Percentiles rank a stretch among this genome's conserved stretches.
These are phyloP conservation scores for Suillus variegatus DNA, from an alignment of 768 basidiomycete genomes.

Conservation along the genomic window DNA sequence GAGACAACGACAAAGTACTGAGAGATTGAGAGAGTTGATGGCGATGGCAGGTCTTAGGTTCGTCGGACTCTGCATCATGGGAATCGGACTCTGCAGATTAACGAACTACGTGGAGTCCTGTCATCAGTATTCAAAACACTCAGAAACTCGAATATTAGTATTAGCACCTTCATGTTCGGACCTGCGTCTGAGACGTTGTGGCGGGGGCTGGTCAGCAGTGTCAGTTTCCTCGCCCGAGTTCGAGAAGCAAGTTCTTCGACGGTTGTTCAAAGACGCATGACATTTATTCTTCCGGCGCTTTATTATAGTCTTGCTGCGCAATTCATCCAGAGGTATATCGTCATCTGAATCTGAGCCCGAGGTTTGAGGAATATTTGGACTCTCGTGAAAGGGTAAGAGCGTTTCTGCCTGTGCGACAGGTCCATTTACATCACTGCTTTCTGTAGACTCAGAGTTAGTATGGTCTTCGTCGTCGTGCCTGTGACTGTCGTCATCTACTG, in stretches of 20 bases:
- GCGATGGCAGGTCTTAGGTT: not conserved
- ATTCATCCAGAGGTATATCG: not conserved
- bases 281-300: not conserved
- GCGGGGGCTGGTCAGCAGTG: not conserved
- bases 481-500: not conserved
- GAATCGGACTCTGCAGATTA: too few relatives aligned
- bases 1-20: not conserved
- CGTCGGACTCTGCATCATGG: not conserved
- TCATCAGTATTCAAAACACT: not conserved
- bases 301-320: not conserved
- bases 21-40: not conserved
- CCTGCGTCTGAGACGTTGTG: not conserved
- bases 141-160: not conserved
- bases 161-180: not conserved
- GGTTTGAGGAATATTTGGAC: not conserved
- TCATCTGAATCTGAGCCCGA: not conserved
- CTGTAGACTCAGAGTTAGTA: too few relatives aligned
- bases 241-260: not conserved
- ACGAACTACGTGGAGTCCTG: too few relatives aligned
- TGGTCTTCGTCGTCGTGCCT: not conserved
- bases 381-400: not conserved
- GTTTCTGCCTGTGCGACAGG: not conserved
- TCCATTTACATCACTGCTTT: not conserved
- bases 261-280: not conserved
- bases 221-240: not conserved